Evolutionary conservation across 2,329 filamentous ascomycete genomes (phyloP), one percentile per base, ranked within the genome.

Genomic region (Colletotrichum coccodes): DNA sequence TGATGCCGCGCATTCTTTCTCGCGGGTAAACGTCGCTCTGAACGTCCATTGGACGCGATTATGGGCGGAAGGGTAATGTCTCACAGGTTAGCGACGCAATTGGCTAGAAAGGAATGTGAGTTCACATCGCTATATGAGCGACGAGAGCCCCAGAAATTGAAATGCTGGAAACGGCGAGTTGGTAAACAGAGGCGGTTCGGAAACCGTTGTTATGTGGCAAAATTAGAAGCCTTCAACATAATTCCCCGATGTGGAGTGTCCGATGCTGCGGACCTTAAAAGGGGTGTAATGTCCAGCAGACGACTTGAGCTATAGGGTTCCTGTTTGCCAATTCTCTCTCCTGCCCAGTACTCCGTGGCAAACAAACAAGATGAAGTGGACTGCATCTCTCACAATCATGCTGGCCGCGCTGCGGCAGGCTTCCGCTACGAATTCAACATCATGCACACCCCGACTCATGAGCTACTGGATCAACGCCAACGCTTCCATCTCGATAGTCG

Each of bases 401-500:
- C 38, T 68, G 11, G 65, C 40, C 26, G 65, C 65, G 2, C 12
- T 60, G 40, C 47, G 61, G 52, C 46, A 60, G 16, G 60, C 34
- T 21, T 49, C 46, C 2, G 65, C 65, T 21, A 56, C 65, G 2
- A 68, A 60, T 28, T 68, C 54, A n/a, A 68, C 54, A 6, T 49
- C 26, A 26, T 56, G 60, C 40, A 68, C 60, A 4, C 47, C 65
- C 6, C 30, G 60, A 21, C 40, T 67, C n/a, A 58, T 67, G 34
- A 67, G 64, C 59, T 67, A 67, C 36, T 63, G 59, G 59, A 65
- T 60, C 47, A 64, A 60, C n/a, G 52, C 52, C 32, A 64, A 64
- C 14, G 69, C 64, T 3, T 60, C 60, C 9, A 59, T 73, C 40
- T 63, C 72, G 28, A 65, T 38, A 6, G 63, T 72, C 0, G 66